Conservation (phyloP, 805 yeast species). For the Zygotorulaspora chibaensis region DNA sequence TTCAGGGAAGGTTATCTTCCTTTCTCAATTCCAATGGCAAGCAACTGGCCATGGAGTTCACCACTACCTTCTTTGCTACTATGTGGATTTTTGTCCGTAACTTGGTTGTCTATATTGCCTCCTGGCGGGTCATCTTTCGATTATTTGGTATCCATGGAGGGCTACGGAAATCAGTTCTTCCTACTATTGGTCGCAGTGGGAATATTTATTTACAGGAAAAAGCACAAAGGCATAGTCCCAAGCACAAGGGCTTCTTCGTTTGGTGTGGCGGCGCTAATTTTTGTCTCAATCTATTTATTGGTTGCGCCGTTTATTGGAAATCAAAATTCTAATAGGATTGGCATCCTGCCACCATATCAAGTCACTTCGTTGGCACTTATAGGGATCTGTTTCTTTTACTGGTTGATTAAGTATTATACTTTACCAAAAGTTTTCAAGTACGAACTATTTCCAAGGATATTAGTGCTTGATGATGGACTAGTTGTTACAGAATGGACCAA, state of each 20-base stretch:
- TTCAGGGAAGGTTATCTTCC: conserved; percentile 63
- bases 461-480: conserved; percentile 52
- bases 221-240: conserved; percentile 46
- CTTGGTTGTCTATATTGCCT: conserved; percentile 36
- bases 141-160: conserved; percentile 43
- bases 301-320: conserved; percentile 42
- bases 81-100: conserved; percentile 32
- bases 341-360: conserved; percentile 38
- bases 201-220: conserved; percentile 47
- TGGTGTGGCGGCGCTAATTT: conserved; percentile 45
- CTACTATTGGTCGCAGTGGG: conserved; percentile 53
- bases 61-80: conserved; percentile 48
- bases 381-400: conserved; percentile 44
- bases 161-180: conserved; percentile 46
- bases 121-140: conserved; percentile 38
- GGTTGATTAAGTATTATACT: conserved; percentile 49
- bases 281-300: conserved; percentile 45
- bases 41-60: conserved; percentile 52
- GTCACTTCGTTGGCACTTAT: conserved; percentile 43
- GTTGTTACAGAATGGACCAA: conserved; percentile 54
- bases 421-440: conserved; percentile 48
- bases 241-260: conserved; percentile 47
- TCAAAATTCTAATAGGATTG: conserved; percentile 18
- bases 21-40: conserved; percentile 46
- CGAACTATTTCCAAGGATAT: conserved; percentile 39